Evolutionary conservation across 176 grass and related monocot genomes (phyloP), one percentile per base, ranked within the genome.

Genomic region (Panicum miliaceum): DNA sequence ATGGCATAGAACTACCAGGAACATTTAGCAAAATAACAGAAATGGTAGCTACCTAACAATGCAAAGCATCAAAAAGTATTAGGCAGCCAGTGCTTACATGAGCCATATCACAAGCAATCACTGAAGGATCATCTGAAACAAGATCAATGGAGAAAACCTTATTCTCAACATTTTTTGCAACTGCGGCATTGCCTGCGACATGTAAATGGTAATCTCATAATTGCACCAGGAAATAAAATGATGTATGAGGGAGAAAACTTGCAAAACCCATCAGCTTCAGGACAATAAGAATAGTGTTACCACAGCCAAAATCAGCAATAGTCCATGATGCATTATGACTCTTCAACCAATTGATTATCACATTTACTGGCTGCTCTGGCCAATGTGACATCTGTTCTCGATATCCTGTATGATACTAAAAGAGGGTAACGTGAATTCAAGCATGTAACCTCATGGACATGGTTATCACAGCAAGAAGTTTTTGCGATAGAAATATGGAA

Each of bases 331-430:
- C 46, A 89, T 52, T 87, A 56, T 73, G 89, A 72, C 73, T 92
- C 84, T 90, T 92, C 85, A 98, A 85, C 91, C 96, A 98, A 71
- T 85, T 94, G 47, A 92, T 90, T 66, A 98, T 96, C 41, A 90
- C 75, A 80, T 96, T 96, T 60, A 96, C 93, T 47, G 96, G 96
- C 56, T 92, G 87, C 64, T 96, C 91, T 70, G 96, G 96, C 96
- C 96, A 98, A 81, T 71, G 93, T 34, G 91, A 85, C 96, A 98
- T 95, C 79, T 98, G 93, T 23, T 95, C 89, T 87, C 86, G 87
- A 82, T 98, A 98, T 89, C 96, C 96, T 98, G 93, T 73, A 80
- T 98, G 96, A 90, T 98, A 98, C 96, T 98, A 87, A 84, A 93
- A 52, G 25, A 81, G 12, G 83, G 64, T 48, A 92, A 42, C 19